Evolutionary conservation across 73 alveolate species (phyloP), one percentile per base, ranked within the genome.

Genomic region (Stentor coeruleus): DNA sequence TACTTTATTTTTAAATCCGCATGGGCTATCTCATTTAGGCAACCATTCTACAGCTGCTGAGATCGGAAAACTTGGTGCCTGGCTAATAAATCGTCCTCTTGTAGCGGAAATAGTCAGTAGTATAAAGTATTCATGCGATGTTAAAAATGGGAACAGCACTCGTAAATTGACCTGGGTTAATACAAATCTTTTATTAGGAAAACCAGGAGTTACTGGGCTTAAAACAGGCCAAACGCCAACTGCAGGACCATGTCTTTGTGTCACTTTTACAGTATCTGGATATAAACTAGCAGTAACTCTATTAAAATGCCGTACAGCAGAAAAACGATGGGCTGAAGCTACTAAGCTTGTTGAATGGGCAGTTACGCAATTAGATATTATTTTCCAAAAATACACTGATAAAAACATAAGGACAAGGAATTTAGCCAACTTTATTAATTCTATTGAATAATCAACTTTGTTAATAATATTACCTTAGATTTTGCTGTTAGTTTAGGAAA

Each of bases 221-320:
- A 80, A 80, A 58, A 80, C 86, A 3, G 86, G 86, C 31, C 33
- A 42, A 3, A 80, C 86, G 20, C 86, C 76, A 58, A 38, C 86
- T n/a, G 86, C 86, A 26, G 86, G 86, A 6, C 86, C 86, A 15
- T 80, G 86, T 58, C 58, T 80, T 3, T 58, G 81, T 4, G 3
- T 31, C 28, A 26, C 41, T 38, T 35, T 82, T 20, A 31, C 36
- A n/a, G 6, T 38, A 35, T 35, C 37, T 66, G 76, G 76, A 3
- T 3, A 26, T 11, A 49, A 20, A 11, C 66, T 49, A 6, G 6
- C 28, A 6, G 20, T 49, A 49, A 49, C 66, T 49, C 66, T 49
- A 11, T 20, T 49, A 49, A 49, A 49, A 49, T 11, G 28, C 20
- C 66, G 66, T 11, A 49, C 66, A 49, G 66, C 66, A 6, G 66